Percentiles rank a stretch among this genome's conserved stretches.
These are phyloP conservation scores for Corymbia maculata DNA, from an alignment of 345 rosid genomes.

Conservation along the genomic window DNA sequence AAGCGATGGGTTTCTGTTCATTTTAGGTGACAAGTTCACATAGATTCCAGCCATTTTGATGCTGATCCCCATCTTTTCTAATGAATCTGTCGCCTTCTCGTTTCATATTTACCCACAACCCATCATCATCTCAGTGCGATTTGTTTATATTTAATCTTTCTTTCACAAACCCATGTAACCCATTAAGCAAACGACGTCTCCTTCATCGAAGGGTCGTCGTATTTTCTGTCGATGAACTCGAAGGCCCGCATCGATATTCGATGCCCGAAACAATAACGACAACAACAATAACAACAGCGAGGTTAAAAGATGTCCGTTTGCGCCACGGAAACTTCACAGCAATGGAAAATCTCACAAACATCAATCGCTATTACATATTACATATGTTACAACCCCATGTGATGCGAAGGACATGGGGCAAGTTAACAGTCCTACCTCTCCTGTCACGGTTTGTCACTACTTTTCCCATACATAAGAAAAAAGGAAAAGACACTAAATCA, in stretches of 20 bases:
- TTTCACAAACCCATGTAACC: neutral
- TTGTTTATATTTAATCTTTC: neutral
- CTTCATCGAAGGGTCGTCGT: neutral
- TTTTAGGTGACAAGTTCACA: neutral
- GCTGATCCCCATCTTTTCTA: neutral
- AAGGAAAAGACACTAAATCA: neutral
- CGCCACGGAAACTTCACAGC: neutral
- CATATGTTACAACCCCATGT: neutral
- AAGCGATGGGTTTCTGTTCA: neutral
- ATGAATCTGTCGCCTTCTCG: neutral
- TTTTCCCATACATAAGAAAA: neutral
- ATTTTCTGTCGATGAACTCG: neutral
- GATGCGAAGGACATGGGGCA: neutral
- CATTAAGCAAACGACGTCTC: neutral
- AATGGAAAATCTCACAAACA: neutral
- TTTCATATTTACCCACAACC: neutral
- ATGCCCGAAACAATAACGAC: rapidly evolving
- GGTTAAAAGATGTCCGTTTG: neutral
- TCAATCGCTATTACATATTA: neutral
- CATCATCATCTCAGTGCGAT: neutral
- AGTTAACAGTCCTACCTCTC: neutral
- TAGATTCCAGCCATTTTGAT: neutral
- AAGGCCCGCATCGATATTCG: neutral
- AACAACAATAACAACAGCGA: rapidly evolving
- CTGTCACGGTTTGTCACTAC: neutral